Evolutionary conservation across 108 stramenopile genomes (phyloP), one percentile per base, ranked within the genome.

Genomic region (Parmales sp.): DNA sequence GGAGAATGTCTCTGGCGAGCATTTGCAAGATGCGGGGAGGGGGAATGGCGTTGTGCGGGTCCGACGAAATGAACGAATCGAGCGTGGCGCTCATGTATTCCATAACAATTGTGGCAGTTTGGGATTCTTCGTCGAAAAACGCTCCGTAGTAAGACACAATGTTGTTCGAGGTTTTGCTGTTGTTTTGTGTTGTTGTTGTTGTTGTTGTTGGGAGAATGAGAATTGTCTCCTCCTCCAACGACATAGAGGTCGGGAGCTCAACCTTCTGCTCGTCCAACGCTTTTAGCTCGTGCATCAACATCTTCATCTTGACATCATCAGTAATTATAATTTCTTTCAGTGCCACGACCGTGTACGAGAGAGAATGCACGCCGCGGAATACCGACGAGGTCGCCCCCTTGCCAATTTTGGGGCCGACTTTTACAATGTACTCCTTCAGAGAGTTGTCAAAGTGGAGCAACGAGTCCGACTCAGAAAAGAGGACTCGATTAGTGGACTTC

Each of bases 91-190:
- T 4, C 54, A 60, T 60, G 54, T 60, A 60, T 34, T 60, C 54
- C 54, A 60, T 60, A 20, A 60, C 54, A 28, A 60, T 60, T 28
- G 29, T 34, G 8, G 54, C 54, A 4, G 31, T 60, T 4, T 60
- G 29, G 29, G 29, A 13, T 16, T 11, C 20, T 34, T 18, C 20
- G 54, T 60, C 54, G 28, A 60, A 5, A 3, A 9, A 60, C 8
- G 54, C 54, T 5, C 54, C 54, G 54, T 60, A 60, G 54, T 60
- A 60, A 16, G 13, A 28, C 28, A 60, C 26, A 34, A 60, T 34
- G 29, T 34, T 13, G 20, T 34, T 34, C 28, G 29, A 18, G 13
- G 29, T 29, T 5, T 34, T 60, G 31, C 28, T 26, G 8, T 1
- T 60, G 31, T 11, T 20, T 22, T 16, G 23, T 6, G 23, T 22